A percentile compares a stretch with the other conserved stretches of the same genome.
Conservation (phyloP, 1,139 yeast genomes). For the Arxiozyma telluris region DNA sequence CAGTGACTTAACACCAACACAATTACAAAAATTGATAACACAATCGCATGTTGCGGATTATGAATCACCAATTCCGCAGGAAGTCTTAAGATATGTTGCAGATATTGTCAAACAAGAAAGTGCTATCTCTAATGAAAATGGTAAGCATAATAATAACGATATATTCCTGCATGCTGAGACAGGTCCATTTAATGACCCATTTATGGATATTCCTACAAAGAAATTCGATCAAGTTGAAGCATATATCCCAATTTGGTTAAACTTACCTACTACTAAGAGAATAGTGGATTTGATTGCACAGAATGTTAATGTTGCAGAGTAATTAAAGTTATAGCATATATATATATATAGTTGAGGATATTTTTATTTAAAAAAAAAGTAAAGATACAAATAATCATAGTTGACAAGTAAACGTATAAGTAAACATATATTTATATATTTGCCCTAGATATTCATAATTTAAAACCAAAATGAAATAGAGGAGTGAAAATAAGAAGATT, state of each 20-base stretch:
- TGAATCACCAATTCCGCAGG: conserved; percentile 86
- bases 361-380: too few relatives aligned
- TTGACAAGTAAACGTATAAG: too few relatives aligned
- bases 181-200: conserved; percentile 83
- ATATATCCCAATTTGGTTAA: conserved; percentile 92
- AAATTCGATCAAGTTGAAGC: conserved; percentile 88
- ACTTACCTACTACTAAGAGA: conserved; percentile 79
- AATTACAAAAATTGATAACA: conserved; percentile 82
- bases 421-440: too few relatives aligned
- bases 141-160: conserved; percentile 39
- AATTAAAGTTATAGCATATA: conserved; percentile 7
- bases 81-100: conserved; percentile 75
- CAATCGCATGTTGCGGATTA: conserved; percentile 92
- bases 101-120: conserved; percentile 56
- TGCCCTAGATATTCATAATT: too few relatives aligned
- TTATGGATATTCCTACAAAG: conserved; percentile 76
- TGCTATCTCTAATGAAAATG: conserved; percentile 41
- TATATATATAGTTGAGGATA: not conserved
- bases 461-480: too few relatives aligned
- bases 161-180: conserved; percentile 52
- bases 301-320: conserved; percentile 43
- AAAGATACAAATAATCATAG: not conserved
- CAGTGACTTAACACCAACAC: conserved; percentile 87
- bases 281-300: conserved; percentile 84
- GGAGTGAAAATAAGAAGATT: too few relatives aligned